A percentile compares a stretch with the other conserved stretches of the same genome.
Evolutionary conservation across 352 stramenopile species (phyloP).

Genomic region (Pythium biforme): DNA sequence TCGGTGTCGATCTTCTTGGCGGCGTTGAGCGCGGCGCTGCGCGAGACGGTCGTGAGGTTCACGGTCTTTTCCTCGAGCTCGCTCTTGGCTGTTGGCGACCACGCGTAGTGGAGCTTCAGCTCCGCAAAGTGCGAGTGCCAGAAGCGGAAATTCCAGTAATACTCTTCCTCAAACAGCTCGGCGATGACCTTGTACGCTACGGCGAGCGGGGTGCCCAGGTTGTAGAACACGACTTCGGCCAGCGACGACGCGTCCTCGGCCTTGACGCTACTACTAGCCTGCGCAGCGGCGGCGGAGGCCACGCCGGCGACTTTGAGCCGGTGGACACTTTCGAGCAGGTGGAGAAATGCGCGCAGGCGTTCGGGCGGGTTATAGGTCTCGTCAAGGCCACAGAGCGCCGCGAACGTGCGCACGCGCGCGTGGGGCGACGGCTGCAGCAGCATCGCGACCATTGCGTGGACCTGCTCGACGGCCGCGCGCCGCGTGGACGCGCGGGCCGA

Average conservation of each 20-base stretch:
- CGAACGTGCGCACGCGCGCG: slow-evolving; percentile 55
- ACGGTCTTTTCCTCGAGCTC: slow-evolving; percentile 62
- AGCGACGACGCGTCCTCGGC: slow-evolving; percentile 20
- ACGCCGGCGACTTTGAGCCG: slow-evolving; percentile 41
- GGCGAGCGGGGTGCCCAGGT: slow-evolving; percentile 56
- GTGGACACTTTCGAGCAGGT: slow-evolving; percentile 60
- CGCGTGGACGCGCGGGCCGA: slow-evolving; percentile 46
- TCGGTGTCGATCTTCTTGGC: slow-evolving; percentile 77
- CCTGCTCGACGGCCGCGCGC: slow-evolving; percentile 51
- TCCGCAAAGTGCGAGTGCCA: slow-evolving; percentile 61
- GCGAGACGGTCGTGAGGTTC: slow-evolving; percentile 27
- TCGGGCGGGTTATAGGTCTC: slow-evolving; percentile 67
- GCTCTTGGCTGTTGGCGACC: slow-evolving; percentile 42
- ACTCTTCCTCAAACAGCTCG: slow-evolving; percentile 74
- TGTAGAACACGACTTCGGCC: slow-evolving; percentile 66
- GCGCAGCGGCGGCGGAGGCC: not conserved
- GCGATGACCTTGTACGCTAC: slow-evolving; percentile 52
- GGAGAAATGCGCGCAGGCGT: slow-evolving; percentile 65
- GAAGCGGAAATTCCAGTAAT: slow-evolving; percentile 81
- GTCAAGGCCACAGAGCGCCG: slow-evolving; percentile 54
- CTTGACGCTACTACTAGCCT: too few relatives aligned
- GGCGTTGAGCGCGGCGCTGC: slow-evolving; percentile 50
- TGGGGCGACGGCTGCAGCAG: slow-evolving; percentile 54
- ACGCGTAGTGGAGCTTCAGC: slow-evolving; percentile 49
- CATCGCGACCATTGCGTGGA: slow-evolving; percentile 51